Percentiles rank a stretch among this genome's conserved stretches.
These are phyloP conservation scores for Candida incommunis DNA, from an alignment of 805 yeast species.

Conservation along the genomic window DNA sequence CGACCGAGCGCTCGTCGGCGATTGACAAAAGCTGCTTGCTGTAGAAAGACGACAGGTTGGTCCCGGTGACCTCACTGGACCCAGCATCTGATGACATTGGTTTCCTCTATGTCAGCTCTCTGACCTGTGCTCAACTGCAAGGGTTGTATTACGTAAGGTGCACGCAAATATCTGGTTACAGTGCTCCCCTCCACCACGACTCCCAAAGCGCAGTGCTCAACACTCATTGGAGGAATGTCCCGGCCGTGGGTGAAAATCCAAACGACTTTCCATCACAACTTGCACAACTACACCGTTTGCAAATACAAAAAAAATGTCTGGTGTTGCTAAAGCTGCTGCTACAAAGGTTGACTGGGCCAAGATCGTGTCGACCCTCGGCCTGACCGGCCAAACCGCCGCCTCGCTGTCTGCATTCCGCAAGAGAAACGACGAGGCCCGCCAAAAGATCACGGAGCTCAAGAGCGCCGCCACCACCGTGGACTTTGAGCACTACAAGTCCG, in stretches of 20 bases:
- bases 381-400: constrained; percentile 83
- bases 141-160: no score
- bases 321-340: constrained; percentile 30
- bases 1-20: not conserved
- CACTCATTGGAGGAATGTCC: no score
- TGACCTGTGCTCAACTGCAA: no score
- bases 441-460: constrained; percentile 55
- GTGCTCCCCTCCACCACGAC: no score
- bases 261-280: no score
- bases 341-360: constrained; percentile 92
- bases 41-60: not conserved
- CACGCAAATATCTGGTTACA: no score
- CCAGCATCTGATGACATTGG: no score
- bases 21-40: not conserved
- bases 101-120: no score
- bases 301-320: not conserved
- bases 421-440: constrained; percentile 97
- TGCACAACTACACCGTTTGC: not conserved
- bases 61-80: no score
- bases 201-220: no score
- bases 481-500: constrained; percentile 63
- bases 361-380: constrained; percentile 74
- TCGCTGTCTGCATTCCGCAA: constrained; percentile 87
- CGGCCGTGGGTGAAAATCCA: no score
- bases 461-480: constrained; percentile 68